Percentiles rank a stretch among this genome's conserved stretches.
These are phyloP conservation scores for Fraxinus anomala DNA, from an alignment of 257 asterid genomes.

Conservation along the genomic window DNA sequence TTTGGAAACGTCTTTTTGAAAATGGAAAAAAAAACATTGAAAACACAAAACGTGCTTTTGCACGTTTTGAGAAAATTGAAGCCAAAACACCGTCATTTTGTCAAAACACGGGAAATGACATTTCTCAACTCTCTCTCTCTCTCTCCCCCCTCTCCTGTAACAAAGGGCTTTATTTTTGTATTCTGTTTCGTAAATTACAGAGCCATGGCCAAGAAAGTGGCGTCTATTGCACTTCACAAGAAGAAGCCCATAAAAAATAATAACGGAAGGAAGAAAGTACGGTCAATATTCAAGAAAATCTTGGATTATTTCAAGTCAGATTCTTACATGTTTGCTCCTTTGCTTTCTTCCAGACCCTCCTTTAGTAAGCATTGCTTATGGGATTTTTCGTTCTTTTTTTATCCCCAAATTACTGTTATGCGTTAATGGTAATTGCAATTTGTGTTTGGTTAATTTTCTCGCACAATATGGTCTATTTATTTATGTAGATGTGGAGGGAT, in stretches of 20 bases:
- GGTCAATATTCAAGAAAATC: background rate
- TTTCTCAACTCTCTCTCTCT: no score
- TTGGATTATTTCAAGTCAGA: background rate
- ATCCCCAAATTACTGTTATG: background rate
- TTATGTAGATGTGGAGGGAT: background rate
- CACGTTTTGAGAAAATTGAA: no score
- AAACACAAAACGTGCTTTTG: no score
- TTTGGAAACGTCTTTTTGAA: no score
- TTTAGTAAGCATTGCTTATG: background rate
- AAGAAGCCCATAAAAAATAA: background rate
- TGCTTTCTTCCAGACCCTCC: background rate
- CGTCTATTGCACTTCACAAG: constrained; percentile 1
- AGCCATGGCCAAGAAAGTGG: background rate
- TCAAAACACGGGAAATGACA: no score
- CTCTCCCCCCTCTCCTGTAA: no score
- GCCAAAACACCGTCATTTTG: no score
- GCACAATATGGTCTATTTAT: background rate
- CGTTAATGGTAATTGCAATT: background rate
- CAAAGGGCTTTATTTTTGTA: no score
- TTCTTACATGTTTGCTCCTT: constrained; percentile 5
- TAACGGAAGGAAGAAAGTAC: background rate
- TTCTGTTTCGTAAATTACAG: background rate
- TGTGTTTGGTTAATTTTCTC: background rate
- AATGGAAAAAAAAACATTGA: no score
- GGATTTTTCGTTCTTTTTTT: background rate